phyloP scores from a whole-genome alignment of 1,284 basidiomycete genomes.

The Trichosporon inkin region DNA sequence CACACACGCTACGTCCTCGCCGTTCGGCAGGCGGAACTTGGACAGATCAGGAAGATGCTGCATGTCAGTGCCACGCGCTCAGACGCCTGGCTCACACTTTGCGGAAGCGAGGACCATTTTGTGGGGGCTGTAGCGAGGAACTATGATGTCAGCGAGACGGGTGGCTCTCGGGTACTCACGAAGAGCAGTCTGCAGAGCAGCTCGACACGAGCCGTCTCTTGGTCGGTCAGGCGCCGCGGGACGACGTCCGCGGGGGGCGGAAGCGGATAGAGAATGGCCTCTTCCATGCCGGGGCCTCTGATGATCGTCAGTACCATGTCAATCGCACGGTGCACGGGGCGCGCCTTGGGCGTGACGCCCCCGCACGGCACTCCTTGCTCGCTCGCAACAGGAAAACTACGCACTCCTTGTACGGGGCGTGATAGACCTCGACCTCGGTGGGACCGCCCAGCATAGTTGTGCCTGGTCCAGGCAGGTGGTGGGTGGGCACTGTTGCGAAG shows the following conservation, averaged over 20 bases:
- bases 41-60: conserved; percentile 64
- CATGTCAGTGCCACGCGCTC: conserved; percentile 28
- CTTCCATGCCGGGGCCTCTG: conserved; percentile 26
- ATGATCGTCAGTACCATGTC: conserved; percentile 4
- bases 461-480: background rate
- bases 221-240: conserved; percentile 31
- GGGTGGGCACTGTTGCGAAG: conserved; percentile 2
- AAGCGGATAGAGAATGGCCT: conserved; percentile 25
- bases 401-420: conserved; percentile 28
- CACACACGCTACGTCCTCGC: conserved; percentile 82
- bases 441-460: conserved; percentile 22
- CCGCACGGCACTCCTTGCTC: background rate
- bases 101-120: conserved; percentile 38
- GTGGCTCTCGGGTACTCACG: conserved; percentile 28
- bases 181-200: conserved; percentile 46
- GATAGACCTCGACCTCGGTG: conserved; percentile 27
- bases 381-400: conserved; percentile 4
- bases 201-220: conserved; percentile 35
- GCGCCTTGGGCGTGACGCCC: conserved; percentile 3
- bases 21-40: conserved; percentile 73
- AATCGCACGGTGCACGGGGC: background rate
- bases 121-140: conserved; percentile 72
- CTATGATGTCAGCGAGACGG: conserved; percentile 27
- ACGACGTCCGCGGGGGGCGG: conserved; percentile 25
- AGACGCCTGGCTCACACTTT: conserved; percentile 15